Evolutionary conservation across 2,329 filamentous ascomycete species (phyloP), one percentile per base, ranked within the genome.

Genomic region (Elsinoe australis): DNA sequence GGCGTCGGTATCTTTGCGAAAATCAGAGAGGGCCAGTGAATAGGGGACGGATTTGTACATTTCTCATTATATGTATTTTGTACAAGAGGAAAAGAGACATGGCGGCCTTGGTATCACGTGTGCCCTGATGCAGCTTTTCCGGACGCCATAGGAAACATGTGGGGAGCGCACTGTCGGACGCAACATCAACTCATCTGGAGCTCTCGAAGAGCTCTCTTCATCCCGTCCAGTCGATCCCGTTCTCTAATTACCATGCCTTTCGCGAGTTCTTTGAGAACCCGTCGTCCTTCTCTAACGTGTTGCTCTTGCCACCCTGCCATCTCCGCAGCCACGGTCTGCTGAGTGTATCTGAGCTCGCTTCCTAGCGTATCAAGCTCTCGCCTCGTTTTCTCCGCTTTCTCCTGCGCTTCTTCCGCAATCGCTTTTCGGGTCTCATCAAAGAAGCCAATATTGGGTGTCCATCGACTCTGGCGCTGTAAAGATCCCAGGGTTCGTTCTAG

Each of bases 281-380:
- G 77, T 52, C 81, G 72, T 1, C 85, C 88, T 68, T 86, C 80
- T 58, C 78, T 79, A 55, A 87, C 86, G 59, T 94, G 81, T 69
- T 88, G 79, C 32, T 94, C 87, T 60, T 95, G 89, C 87, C 92
- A 98, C 12, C 86, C 88, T 0, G 92, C 92, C 49, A 98, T 66
- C 68, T 98, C 92, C 1, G 80, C 76, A 5, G 94, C 90, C 18
- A 96, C 90, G 10, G 90, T 87, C 64, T 94, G 87, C 67, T 95
- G 90, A 39, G 89, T 95, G 64, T 92, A 95, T 42, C 87, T 73
- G 49, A 98, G 70, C 65, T 98, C 92, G 45, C 79, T 79, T 0
- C 83, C 82, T n/a, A 95, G 67, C 34, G 80, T 77, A 15, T 82
- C 78, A 8, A 86, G 76, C 61, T 95, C 87, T 14, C 73, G 67